phyloP scores from a whole-genome alignment of 495 filamentous ascomycete species.

The Xylaria curta region DNA sequence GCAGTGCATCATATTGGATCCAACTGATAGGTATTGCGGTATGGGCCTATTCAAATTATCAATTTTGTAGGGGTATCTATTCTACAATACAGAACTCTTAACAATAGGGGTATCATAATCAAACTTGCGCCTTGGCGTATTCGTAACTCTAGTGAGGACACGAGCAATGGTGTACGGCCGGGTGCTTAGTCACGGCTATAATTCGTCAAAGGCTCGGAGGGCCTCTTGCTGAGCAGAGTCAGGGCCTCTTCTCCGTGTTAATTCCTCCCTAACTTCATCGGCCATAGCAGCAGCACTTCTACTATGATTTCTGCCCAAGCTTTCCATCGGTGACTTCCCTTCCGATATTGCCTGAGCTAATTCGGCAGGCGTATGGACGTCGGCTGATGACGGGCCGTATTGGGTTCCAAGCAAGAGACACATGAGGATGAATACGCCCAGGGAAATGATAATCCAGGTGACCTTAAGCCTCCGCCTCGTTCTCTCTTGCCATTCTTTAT shows the following conservation, averaged over 20 bases:
- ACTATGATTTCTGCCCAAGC: constrained; percentile 29
- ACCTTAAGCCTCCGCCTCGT: constrained; percentile 67
- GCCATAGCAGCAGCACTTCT: constrained; percentile 28
- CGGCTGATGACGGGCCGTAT: constrained; percentile 39
- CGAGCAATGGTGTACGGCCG: neutral
- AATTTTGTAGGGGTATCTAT: constrained; percentile 4
- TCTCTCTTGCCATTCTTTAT: constrained; percentile 74
- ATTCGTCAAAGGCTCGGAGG: constrained; percentile 51
- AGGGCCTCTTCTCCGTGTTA: constrained; percentile 28
- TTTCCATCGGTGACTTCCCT: constrained; percentile 19
- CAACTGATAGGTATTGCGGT: neutral
- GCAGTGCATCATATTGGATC: neutral
- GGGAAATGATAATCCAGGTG: constrained; percentile 62
- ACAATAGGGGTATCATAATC: constrained; percentile 20
- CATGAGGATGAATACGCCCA: constrained; percentile 53
- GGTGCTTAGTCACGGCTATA: constrained; percentile 33
- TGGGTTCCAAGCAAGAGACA: constrained; percentile 49
- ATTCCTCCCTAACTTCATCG: constrained; percentile 37
- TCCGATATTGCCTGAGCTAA: constrained; percentile 15
- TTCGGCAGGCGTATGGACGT: constrained; percentile 17
- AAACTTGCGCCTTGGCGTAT: constrained; percentile 1
- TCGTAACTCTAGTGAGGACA: neutral
- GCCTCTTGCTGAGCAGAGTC: constrained; percentile 31
- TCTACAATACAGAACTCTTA: neutral
- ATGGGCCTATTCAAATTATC: neutral